Conservation (phyloP, 73 alveolate species). For the Breviolum minutum region DNA sequence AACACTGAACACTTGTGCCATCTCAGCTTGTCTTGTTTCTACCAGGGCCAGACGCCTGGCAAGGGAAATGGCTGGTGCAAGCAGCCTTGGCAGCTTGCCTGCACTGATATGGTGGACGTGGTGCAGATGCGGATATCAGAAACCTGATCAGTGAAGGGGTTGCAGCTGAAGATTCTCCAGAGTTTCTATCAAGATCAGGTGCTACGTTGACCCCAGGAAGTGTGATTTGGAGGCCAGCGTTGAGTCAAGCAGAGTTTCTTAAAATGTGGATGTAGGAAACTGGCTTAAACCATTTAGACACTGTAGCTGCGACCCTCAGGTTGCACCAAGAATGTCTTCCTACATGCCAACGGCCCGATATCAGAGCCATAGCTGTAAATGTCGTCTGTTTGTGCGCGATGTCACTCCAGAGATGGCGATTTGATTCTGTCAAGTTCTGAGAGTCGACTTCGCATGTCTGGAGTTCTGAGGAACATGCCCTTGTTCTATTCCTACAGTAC, state of each 20-base stretch:
- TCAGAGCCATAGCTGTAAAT: neutral
- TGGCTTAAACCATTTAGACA: neutral
- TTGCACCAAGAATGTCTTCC: conserved; percentile 35
- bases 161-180: neutral
- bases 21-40: neutral
- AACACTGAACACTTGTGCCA: neutral
- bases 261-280: neutral
- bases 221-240: conserved; percentile 38
- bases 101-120: conserved; percentile 6
- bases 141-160: neutral
- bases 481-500: conserved; percentile 70
- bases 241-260: no score
- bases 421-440: neutral
- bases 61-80: conserved; percentile 59
- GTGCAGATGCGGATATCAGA: neutral
- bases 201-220: conserved; percentile 71
- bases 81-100: conserved; percentile 45
- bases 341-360: conserved; percentile 51
- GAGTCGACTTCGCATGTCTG: neutral
- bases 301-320: conserved; percentile 5
- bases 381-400: neutral
- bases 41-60: conserved; percentile 46
- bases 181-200: neutral
- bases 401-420: neutral
- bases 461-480: conserved; percentile 40